A percentile compares a stretch with the other conserved stretches of the same genome.
Evolutionary conservation across 1,284 basidiomycete species (phyloP).

Genomic region (Ustanciosporium gigantosporum): DNA sequence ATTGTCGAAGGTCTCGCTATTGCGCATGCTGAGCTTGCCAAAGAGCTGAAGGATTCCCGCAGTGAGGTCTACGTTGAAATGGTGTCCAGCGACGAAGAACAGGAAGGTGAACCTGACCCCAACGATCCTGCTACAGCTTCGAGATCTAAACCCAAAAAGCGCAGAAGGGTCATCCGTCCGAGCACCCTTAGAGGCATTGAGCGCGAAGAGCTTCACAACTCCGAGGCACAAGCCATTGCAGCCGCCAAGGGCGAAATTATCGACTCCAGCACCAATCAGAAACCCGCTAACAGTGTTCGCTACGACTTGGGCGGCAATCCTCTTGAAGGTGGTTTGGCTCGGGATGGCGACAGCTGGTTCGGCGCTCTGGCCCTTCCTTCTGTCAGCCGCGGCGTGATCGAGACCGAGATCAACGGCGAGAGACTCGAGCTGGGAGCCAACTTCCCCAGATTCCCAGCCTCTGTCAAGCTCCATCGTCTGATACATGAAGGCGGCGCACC

Average conservation of each 20-base stretch:
- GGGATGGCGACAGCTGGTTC: constrained; percentile 54
- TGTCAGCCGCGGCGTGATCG: constrained; percentile 50
- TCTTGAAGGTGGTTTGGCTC: constrained; percentile 51
- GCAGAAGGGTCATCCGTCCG: constrained; percentile 35
- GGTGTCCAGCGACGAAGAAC: constrained; percentile 31
- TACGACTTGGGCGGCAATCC: constrained; percentile 42
- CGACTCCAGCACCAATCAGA: constrained; percentile 20
- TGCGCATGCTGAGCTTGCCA: constrained; percentile 48
- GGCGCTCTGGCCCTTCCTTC: constrained; percentile 55
- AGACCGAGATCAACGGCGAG: constrained; percentile 56
- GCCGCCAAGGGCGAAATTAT: constrained; percentile 38
- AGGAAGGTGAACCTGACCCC: constrained; percentile 9
- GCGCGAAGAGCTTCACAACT: constrained; percentile 50
- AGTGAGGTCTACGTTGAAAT: constrained; percentile 34
- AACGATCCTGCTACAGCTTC: constrained; percentile 7
- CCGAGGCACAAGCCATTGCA: constrained; percentile 37
- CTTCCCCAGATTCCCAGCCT: constrained; percentile 53
- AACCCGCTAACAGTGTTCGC: constrained; percentile 9
- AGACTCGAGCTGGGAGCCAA: constrained; percentile 52
- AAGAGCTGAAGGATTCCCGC: constrained; percentile 40
- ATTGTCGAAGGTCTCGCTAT: constrained; percentile 55
- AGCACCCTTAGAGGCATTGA: constrained; percentile 45
- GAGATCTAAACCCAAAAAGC: constrained; percentile 29
- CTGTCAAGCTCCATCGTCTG: constrained; percentile 49
- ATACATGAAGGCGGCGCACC: constrained; percentile 56